Evolutionary conservation across 192 early-diverging fungal species (phyloP).

Genomic region (Gonapodya prolifera): DNA sequence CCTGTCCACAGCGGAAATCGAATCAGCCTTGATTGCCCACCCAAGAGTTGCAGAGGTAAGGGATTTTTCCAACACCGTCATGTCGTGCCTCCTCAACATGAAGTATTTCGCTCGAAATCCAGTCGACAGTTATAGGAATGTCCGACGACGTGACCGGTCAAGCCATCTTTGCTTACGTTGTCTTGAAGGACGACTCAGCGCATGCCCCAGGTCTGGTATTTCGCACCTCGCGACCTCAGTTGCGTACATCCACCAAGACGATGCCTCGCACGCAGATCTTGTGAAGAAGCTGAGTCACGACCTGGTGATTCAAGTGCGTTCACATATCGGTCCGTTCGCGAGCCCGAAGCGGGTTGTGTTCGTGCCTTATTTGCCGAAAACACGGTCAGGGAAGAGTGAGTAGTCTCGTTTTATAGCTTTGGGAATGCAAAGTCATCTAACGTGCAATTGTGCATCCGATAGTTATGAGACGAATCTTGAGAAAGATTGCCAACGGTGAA

Average conservation of each 20-base stretch:
- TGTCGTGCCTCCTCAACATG: neutral
- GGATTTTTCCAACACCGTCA: neutral
- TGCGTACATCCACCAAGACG: conserved; percentile 17
- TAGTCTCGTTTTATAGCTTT: neutral
- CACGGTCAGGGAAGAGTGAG: conserved; percentile 73
- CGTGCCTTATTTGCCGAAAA: conserved; percentile 85
- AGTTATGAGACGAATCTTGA: conserved; percentile 83
- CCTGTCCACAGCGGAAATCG: conserved; percentile 86
- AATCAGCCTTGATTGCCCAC: conserved; percentile 1
- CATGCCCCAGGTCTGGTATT: neutral
- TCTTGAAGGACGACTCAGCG: conserved; percentile 51
- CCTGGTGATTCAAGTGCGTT: conserved; percentile 63
- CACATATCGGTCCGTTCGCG: conserved; percentile 87
- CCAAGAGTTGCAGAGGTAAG: neutral
- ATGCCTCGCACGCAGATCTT: conserved; percentile 22
- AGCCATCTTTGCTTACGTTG: conserved; percentile 75
- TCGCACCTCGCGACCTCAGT: neutral
- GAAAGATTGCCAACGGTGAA: conserved; percentile 84
- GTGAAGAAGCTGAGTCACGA: conserved; percentile 29
- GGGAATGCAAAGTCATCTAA: neutral
- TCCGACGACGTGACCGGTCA: conserved; percentile 79
- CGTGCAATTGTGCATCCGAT: too few relatives aligned
- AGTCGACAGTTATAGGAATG: conserved; percentile 81
- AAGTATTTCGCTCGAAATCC: conserved; percentile 66
- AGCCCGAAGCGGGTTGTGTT: conserved; percentile 77